Percentiles rank a stretch among this genome's conserved stretches.
Evolutionary conservation across 352 stramenopile species (phyloP).

Genomic region (Phytophthora meadii): DNA sequence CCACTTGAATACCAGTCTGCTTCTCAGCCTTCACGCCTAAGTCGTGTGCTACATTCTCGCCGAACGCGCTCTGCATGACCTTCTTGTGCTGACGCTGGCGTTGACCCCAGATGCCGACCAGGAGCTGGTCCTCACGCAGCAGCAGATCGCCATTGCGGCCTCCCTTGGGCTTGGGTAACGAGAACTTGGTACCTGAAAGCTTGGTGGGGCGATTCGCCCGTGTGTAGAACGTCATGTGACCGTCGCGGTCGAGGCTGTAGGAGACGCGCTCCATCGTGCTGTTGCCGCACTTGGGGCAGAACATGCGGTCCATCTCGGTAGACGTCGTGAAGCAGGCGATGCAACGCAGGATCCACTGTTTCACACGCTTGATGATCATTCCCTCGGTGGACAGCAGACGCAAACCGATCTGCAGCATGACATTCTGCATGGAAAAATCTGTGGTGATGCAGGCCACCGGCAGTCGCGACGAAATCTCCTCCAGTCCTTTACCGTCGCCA

Average conservation of each 20-base stretch:
- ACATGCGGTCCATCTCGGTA: constrained; percentile 93
- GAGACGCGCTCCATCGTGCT: constrained; percentile 95
- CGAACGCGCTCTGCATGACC: constrained; percentile 94
- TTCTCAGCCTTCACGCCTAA: constrained; percentile 94
- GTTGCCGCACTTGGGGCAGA: constrained; percentile 97
- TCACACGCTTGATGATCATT: constrained; percentile 89
- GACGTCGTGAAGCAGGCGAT: constrained; percentile 96
- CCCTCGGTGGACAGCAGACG: constrained; percentile 81
- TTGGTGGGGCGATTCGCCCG: constrained; percentile 87
- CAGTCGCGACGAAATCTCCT: constrained; percentile 62
- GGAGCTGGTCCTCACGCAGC: constrained; percentile 97
- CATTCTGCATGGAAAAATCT: constrained; percentile 92
- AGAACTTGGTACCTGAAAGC: constrained; percentile 97
- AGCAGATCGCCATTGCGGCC: constrained; percentile 95
- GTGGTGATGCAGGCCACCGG: constrained; percentile 86
- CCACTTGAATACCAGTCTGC: constrained; percentile 90
- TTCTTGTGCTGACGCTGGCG: constrained; percentile 92
- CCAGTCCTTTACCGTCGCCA: constrained; percentile 69
- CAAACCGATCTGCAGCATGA: constrained; percentile 90
- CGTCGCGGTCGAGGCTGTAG: constrained; percentile 93
- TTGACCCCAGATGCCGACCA: constrained; percentile 97
- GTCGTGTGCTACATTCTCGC: constrained; percentile 94
- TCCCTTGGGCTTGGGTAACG: constrained; percentile 95
- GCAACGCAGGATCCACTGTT: constrained; percentile 98
- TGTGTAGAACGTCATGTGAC: constrained; percentile 89